Evolutionary conservation across 2,329 filamentous ascomycete genomes (phyloP), one percentile per base, ranked within the genome.

Genomic region (Davidsoniella virescens): DNA sequence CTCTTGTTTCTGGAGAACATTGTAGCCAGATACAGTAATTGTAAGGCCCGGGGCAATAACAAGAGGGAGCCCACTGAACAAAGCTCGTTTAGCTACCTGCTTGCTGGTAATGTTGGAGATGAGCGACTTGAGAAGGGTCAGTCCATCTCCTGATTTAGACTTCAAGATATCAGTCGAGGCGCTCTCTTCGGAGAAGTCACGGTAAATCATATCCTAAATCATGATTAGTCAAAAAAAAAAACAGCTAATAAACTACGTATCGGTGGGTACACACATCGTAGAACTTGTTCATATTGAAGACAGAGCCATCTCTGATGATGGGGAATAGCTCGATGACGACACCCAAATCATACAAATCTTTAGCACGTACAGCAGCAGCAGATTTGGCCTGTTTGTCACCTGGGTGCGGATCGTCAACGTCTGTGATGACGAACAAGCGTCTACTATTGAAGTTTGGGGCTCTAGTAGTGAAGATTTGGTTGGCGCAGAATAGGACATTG

Each of bases 391-490:
- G 70, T 64, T 88, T 92, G 61, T 85, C 80, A 16, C 75, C 70
- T 0, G 70, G 67, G 61, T 93, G 85, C 3, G 92, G 92, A 56
- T 87, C 75, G 62, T 96, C 92, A 56, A 94, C 86, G 63, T 96
- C 87, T 0, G 92, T 96, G 51, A 98, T 86, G 55, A 98, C 78
- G 65, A 98, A 98, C n/a, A 98, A 67, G 33, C 92, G 78, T 54
- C 90, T 74, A 5, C 90, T 96, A 3, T 86, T 82, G 63, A 96
- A 96, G 60, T 95, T 96, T 16, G 92, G 80, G 0, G 92, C 88
- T 62, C 84, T 94, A 2, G 86, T 94, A 1, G 88, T 94, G 62
- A 98, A 95, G 47, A 96, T 84, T 60, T 95, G 87, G 57, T 96
- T 96, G 37, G 87, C 90, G 58, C 88, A 94, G 61, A 95, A 95